Evolutionary conservation across 805 yeast genomes (phyloP).

Genomic region (Candida maltosa): DNA sequence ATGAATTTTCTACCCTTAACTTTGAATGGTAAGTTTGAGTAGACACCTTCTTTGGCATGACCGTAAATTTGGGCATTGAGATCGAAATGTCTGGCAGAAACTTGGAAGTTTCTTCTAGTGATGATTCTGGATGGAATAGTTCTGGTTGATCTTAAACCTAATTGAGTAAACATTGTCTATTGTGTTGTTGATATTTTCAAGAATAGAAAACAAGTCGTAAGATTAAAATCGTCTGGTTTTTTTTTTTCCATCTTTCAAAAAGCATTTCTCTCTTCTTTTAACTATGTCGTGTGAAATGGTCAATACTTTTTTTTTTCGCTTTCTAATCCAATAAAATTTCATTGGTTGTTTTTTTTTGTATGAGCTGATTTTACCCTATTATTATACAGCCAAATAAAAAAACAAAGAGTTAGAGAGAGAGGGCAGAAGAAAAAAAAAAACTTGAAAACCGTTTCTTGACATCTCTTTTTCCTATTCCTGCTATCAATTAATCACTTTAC

Average conservation of each 20-base stretch:
- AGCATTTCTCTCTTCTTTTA: too few relatives aligned
- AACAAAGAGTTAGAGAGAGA: background rate
- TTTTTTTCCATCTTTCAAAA: background rate
- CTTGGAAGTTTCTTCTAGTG: conserved; percentile 4
- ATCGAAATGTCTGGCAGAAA: conserved; percentile 37
- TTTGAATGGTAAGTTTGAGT: conserved; percentile 91
- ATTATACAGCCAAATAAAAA: too few relatives aligned
- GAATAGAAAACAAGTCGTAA: too few relatives aligned
- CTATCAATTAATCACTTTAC: background rate
- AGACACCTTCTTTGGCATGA: conserved; percentile 58
- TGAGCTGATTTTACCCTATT: background rate
- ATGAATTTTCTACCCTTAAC: conserved; percentile 83
- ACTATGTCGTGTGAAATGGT: too few relatives aligned
- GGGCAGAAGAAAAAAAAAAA: background rate
- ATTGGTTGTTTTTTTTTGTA: conserved; percentile 10
- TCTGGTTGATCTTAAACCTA: conserved; percentile 11
- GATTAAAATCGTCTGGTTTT: conserved; percentile 1
- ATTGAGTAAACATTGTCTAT: conserved; percentile 26
- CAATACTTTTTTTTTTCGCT: too few relatives aligned
- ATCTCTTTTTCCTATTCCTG: background rate
- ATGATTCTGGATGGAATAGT: conserved; percentile 5
- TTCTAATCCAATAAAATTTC: conserved; percentile 13
- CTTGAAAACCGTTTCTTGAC: background rate
- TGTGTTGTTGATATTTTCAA: too few relatives aligned
- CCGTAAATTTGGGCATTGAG: conserved; percentile 34